Evolutionary conservation across 2,329 filamentous ascomycete species (phyloP).

Genomic region (Penicillium sp.): DNA sequence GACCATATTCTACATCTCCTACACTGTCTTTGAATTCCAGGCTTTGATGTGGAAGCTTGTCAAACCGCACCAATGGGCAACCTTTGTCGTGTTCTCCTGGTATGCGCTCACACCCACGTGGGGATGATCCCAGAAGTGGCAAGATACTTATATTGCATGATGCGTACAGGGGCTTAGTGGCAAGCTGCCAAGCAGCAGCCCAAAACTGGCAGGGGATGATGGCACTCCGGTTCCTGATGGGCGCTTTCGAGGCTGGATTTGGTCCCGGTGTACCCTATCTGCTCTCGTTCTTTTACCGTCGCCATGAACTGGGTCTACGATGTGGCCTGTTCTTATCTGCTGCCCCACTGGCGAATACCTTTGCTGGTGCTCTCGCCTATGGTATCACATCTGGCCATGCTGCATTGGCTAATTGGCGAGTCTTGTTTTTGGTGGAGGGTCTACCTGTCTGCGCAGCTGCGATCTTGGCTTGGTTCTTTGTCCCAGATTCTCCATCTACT

Average conservation of each 20-base stretch:
- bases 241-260: conserved; percentile 48
- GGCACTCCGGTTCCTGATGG: conserved; percentile 52
- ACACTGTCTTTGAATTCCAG: conserved; percentile 45
- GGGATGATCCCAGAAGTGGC: conserved; percentile 8
- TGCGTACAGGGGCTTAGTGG: conserved; percentile 48
- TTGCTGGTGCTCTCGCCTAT: conserved; percentile 69
- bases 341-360: conserved; percentile 74
- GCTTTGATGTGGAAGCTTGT: conserved; percentile 49
- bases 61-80: conserved; percentile 45
- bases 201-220: conserved; percentile 50
- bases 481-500: conserved; percentile 55
- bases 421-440: conserved; percentile 67
- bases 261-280: conserved; percentile 51
- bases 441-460: conserved; percentile 60
- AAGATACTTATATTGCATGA: conserved; percentile 11
- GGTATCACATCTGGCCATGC: conserved; percentile 63
- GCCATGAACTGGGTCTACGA: conserved; percentile 58
- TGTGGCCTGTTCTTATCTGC: conserved; percentile 57
- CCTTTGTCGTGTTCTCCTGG: conserved; percentile 45
- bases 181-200: conserved; percentile 48
- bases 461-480: conserved; percentile 55
- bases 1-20: conserved; percentile 56
- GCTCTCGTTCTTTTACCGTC: conserved; percentile 60
- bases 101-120: conserved; percentile 24
- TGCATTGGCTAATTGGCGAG: conserved; percentile 62